Conservation (phyloP, 106 monocot genomes). For the Dioscorea dumetorum region DNA sequence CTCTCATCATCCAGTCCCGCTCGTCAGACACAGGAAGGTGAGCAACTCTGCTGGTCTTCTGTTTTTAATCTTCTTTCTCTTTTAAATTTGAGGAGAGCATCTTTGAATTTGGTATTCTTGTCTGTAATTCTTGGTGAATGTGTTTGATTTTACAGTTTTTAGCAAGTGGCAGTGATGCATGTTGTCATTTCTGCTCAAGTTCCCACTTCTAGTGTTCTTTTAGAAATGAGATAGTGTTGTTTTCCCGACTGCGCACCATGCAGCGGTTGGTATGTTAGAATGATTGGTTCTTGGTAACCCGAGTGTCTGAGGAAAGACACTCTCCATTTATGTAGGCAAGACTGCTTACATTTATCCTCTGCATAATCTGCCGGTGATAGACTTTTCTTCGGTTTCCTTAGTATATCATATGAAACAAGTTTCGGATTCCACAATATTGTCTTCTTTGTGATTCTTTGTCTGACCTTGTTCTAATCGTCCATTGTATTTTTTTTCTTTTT, state of each 20-base stretch:
- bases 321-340: background rate
- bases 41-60: background rate
- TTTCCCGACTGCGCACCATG: too few species aligned
- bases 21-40: conserved; percentile 23
- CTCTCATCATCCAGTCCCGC: conserved; percentile 11
- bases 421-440: background rate
- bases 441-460: background rate
- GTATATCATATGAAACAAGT: too few species aligned
- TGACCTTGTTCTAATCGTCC: background rate
- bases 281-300: background rate
- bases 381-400: too few species aligned
- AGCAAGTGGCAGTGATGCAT: background rate
- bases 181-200: background rate
- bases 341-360: too few species aligned
- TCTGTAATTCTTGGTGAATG: background rate
- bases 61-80: background rate
- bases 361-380: too few species aligned
- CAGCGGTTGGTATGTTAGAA: too few species aligned
- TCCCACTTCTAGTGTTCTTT: background rate
- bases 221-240: too few species aligned
- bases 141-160: too few species aligned
- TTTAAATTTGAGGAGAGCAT: background rate
- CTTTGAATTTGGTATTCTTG: background rate
- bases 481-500: background rate
- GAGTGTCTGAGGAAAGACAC: background rate